Percentiles rank a stretch among this genome's conserved stretches.
Conservation (phyloP, 163 green algal species). For the Scenedesmus sp. region DNA sequence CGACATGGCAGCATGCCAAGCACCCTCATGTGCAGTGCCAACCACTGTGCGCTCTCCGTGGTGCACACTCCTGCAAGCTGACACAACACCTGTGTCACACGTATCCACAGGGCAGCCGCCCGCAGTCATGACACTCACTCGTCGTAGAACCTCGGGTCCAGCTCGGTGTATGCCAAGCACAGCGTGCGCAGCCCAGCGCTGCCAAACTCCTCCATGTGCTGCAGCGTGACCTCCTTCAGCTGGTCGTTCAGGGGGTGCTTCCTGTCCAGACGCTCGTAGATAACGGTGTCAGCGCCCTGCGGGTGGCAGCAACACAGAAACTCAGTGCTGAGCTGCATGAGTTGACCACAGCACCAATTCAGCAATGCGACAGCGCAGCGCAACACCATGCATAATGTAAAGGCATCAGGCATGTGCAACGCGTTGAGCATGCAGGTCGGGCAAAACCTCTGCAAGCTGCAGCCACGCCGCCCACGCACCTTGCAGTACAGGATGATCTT, state of each 20-base stretch:
- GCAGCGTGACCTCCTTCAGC: conserved; percentile 65
- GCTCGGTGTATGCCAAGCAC: conserved; percentile 84
- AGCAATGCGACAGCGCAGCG: background rate
- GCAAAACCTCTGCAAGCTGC: background rate
- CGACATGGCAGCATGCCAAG: too few relatives aligned
- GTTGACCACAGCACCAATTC: background rate
- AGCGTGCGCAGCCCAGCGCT: conserved; percentile 89
- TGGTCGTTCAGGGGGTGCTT: conserved; percentile 62
- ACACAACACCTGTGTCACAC: background rate
- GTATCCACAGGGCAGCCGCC: background rate
- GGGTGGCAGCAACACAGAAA: background rate
- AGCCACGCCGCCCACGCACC: conserved; percentile 47
- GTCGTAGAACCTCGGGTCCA: conserved; percentile 79
- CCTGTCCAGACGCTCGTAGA: conserved; percentile 87
- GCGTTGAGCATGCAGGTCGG: background rate
- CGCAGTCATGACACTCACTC: conserved; percentile 15
- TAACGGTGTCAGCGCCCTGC: conserved; percentile 91
- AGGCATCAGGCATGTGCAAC: background rate
- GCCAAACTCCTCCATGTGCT: conserved; percentile 86
- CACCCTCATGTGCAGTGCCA: too few relatives aligned
- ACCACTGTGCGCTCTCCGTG: too few relatives aligned
- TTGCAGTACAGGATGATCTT: conserved; percentile 91
- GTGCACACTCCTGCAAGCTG: background rate
- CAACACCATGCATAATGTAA: too few relatives aligned
- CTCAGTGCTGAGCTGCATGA: background rate